Base-by-base conservation (phyloP, 2,329 filamentous ascomycete species). In the Neodidymelliopsis sp. region DNA sequence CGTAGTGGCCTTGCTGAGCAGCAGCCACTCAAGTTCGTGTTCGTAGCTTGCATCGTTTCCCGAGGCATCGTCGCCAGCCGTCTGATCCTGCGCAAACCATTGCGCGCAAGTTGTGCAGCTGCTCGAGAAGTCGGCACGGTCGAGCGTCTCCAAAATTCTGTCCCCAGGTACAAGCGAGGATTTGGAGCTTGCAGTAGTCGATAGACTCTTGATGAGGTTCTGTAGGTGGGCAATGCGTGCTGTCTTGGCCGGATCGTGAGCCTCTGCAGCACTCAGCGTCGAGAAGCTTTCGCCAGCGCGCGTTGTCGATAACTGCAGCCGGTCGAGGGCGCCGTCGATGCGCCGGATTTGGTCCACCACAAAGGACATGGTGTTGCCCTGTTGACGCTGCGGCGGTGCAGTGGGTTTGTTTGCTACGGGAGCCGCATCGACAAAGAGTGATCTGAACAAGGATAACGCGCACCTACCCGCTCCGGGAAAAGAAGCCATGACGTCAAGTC, bases 1-100 rank as follows among this genome's bases (percentile, higher is more conserved):
- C n/a, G 92, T 85, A 0, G 92, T 90, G 4, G 92, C 92, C 72
- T 97, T 99, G 73, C 89, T 90, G 22, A 95, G 83, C 12, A 97
- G 79, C 18, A 97, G 76, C 94, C 94, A 97, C 72, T 96, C 88
- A 38, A 97, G 81, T 64, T 97, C 90, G 39, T 83, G 81, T 67
- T 91, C 87, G 64, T 90, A 88, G 49, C 61, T 66, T 6, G 62
- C 56, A 24, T 62, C 62, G 12, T 45, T 41, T 41, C 62, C 45
- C 73, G 65, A 41, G 60, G 54, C 57, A 13, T 29, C 40, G 11
- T 37, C 18, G 25, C 41, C 49, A 29, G 20, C 54, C 68, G 61
- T 57, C 44, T n/a, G n/a, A n/a, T 55, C 50, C 39, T 66, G 56
- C 45, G 60, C 60, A 50, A 74, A 66, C 47, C 75, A 70, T 18